Evolutionary conservation across 208 protist genomes (phyloP).

Genomic region (Herpetomonas samuelpessoai): DNA sequence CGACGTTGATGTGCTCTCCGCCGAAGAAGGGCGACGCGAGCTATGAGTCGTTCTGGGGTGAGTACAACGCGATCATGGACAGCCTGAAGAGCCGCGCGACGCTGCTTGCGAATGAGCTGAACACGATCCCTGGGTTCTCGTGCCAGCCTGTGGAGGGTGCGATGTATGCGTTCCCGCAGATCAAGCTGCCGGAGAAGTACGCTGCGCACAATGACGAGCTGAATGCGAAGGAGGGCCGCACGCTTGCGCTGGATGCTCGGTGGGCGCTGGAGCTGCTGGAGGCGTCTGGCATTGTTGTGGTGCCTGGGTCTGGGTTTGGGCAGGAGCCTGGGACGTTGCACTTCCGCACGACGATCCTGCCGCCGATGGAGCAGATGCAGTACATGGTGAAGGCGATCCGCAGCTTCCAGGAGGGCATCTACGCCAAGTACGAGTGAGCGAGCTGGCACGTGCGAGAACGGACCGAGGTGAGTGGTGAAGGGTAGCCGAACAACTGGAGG

Average conservation of each 20-base stretch:
- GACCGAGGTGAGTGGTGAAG: conserved; percentile 6
- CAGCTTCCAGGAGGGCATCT: conserved; percentile 64
- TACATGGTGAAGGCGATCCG: conserved; percentile 69
- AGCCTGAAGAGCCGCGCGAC: conserved; percentile 61
- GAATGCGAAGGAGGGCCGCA: conserved; percentile 61
- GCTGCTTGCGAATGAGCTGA: conserved; percentile 84
- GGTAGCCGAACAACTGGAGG: conserved; percentile 7
- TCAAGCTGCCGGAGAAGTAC: conserved; percentile 87
- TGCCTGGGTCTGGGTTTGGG: conserved; percentile 96
- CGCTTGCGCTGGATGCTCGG: conserved; percentile 89
- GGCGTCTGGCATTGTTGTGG: conserved; percentile 93
- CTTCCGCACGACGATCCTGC: conserved; percentile 99
- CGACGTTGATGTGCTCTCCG: conserved; percentile 95
- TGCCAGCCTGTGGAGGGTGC: conserved; percentile 94
- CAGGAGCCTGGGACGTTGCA: conserved; percentile 96
- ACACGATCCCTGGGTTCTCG: conserved; percentile 90
- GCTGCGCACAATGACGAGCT: conserved; percentile 48
- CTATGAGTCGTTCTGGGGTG: conserved; percentile 80
- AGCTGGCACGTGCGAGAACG: conserved; percentile 1
- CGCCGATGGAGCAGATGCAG: conserved; percentile 95
- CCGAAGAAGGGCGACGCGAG: conserved; percentile 91
- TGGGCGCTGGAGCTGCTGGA: conserved; percentile 98
- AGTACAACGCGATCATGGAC: conserved; percentile 81
- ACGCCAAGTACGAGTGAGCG: conserved; percentile 37
- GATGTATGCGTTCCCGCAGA: conserved; percentile 98